Base-by-base conservation (phyloP, 2,329 filamentous ascomycete species). In the Cercospora beticola region DNA sequence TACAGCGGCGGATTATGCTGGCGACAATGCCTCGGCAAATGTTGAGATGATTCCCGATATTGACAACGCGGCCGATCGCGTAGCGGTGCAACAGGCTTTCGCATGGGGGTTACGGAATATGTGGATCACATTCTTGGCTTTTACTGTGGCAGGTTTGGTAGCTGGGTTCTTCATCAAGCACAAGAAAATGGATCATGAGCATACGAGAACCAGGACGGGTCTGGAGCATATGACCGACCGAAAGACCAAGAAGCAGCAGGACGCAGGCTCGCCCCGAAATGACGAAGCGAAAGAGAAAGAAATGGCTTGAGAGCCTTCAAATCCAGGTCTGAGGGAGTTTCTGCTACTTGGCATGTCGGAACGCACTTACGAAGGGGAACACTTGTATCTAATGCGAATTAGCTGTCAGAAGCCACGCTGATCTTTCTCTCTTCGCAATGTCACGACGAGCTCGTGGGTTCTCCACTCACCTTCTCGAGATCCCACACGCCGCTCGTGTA, bases 401-500 rank as follows among this genome's bases (percentile, higher is more conserved):
- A 56, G 49, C 46, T 23, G 46, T 30, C 49, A 54, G 3, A 2
- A 2, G 14, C 49, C 21, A 0, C 49, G 3, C 9, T 28, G 5
- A 8, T 9, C 23, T 1, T 3, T 4, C 12, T 16, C 23, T n/a
- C 49, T n/a, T 28, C 12, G 36, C 16, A 8, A 4, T 43, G 4
- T 28, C 14, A 28, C 14, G 23, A 18, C 3, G 5, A 59, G 31
- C 56, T 31, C 18, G 16, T 16, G 7, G 8, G 4, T 23, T 4
- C 6, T 33, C 10, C 16, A 66, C 66, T 64, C 36, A 83, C 79
- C 77, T 84, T 83, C 9, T 79, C 77, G 75, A 77, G 72, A 82
- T 97, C 92, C 93, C 93, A 97, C 8, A 96, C 93, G 0, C 89
- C 92, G 54, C 80, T 84, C 69, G 81, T 85, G 9, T 85, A 83